A percentile compares a stretch with the other conserved stretches of the same genome.
Conservation (phyloP, 345 rosid genomes). For the Angophora floribunda region DNA sequence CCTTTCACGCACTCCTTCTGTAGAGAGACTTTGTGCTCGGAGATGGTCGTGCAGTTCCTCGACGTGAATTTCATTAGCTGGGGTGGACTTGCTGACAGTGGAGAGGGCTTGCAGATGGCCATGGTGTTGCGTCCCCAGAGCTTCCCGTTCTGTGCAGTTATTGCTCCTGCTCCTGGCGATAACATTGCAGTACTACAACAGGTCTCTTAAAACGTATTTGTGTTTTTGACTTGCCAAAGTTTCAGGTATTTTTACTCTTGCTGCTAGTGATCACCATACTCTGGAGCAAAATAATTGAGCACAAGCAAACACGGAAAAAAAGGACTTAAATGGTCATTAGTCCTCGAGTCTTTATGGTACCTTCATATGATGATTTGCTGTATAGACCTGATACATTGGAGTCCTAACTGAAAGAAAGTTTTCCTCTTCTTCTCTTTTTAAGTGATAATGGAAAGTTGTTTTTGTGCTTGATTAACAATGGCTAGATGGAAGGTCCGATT, state of each 20-base stretch:
- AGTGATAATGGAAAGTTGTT: not conserved
- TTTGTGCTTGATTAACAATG: not conserved
- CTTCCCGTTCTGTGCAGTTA: constrained; percentile 49
- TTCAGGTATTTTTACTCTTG: not conserved
- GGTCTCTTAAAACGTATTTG: constrained; percentile 15
- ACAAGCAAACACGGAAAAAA: not conserved
- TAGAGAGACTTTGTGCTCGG: constrained; percentile 38
- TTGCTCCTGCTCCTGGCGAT: constrained; percentile 35
- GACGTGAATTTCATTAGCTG: constrained; percentile 48
- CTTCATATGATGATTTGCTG: not conserved
- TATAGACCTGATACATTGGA: not conserved
- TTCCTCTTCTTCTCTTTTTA: not conserved
- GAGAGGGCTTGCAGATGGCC: constrained; percentile 44
- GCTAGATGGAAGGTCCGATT: constrained; percentile 50
- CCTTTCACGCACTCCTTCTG: constrained; percentile 57
- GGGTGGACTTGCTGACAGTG: constrained; percentile 38
- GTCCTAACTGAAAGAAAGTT: not conserved
- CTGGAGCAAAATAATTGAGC: not conserved
- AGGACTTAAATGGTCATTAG: not conserved
- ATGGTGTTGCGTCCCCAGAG: constrained; percentile 20
- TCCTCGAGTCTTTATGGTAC: not conserved
- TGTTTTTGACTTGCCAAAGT: not conserved
- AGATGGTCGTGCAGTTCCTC: constrained; percentile 41
- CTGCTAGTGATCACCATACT: not conserved
- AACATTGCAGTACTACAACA: constrained; percentile 41